Base-by-base conservation (phyloP, 768 basidiomycete species). In the Podaxis carcinomalis region DNA sequence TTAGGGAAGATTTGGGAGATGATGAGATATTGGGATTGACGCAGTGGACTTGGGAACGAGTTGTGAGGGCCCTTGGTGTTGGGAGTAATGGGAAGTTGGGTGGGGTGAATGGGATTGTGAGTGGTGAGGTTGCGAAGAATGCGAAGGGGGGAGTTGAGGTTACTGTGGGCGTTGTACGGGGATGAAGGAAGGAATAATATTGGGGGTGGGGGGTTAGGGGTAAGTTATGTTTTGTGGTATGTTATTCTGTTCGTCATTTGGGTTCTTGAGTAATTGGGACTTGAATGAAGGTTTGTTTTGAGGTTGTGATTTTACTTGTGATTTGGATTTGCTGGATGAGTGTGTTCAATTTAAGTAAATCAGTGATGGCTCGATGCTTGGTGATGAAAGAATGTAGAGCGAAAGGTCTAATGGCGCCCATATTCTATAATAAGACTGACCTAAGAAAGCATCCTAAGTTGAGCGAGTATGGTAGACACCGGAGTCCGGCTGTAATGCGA, bases 31-130 rank as follows among this genome's bases (percentile, higher is more conserved):
- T 95, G 51, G 77, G 75, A 66, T 74, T 95, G 52, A 94, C 91
- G 21, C 76, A 77, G 51, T 93, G 89, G 89, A 87, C 88, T 23
- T 88, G 87, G 80, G 87, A 89, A 69, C 82, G 81, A 49, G 84
- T 84, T 66, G 77, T 79, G 47, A 74, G 73, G 47, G 87, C 84
- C 16, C 75, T 90, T 61, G 75, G 75, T 21, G 72, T 68, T 64
- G 65, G 69, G 51, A 74, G 72, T 19, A 75, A 89, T 62, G 75
- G 75, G 19, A 72, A 69, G 0, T 44, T 44, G 63, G 65, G 47
- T 77, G 75, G 67, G 73, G 94, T 50, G 94, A 90, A 21, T 75
- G 32, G 23, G 90, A 9, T 77, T 54, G 92, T 89, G 88, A 87
- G 86, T 21, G 87, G 86, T 68, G 82, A 80, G 47, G 84, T 83